Evolutionary conservation across 495 filamentous ascomycete genomes (phyloP).

Genomic region (Chaetomium tenue): DNA sequence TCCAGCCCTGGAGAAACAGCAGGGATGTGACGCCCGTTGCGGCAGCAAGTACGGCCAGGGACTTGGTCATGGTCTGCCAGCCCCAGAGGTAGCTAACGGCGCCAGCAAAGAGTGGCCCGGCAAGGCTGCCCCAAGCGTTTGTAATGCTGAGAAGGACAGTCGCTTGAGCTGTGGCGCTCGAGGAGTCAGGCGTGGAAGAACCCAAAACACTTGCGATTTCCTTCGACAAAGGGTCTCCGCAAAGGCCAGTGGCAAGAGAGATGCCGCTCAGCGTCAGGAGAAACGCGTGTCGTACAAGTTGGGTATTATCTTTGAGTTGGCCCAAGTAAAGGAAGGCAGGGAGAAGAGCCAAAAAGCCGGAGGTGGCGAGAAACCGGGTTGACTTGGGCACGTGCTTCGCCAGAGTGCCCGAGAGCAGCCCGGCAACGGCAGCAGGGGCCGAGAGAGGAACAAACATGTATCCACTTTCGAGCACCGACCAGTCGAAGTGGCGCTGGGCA

Average conservation of each 20-base stretch:
- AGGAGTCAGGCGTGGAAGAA: constrained; percentile 5
- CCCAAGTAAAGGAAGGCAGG: constrained; percentile 29
- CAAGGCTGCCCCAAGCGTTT: constrained; percentile 33
- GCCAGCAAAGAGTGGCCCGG: constrained; percentile 31
- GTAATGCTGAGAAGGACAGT: constrained; percentile 28
- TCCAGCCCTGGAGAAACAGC: constrained; percentile 35
- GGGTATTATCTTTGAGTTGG: constrained; percentile 3
- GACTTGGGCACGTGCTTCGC: constrained; percentile 22
- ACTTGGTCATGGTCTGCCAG: constrained; percentile 27
- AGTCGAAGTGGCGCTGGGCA: constrained; percentile 24
- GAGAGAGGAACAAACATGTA: constrained; percentile 29
- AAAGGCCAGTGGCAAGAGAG: constrained; percentile 30
- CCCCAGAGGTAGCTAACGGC: constrained; percentile 24
- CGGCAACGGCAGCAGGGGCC: constrained; percentile 28
- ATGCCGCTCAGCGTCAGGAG: constrained; percentile 25
- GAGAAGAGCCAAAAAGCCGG: constrained; percentile 29
- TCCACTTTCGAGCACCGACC: constrained; percentile 25
- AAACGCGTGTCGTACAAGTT: constrained; percentile 10
- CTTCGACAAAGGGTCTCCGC: constrained; percentile 29
- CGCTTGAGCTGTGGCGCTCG: constrained; percentile 20
- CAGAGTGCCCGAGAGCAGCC: constrained; percentile 24
- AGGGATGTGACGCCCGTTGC: constrained; percentile 24
- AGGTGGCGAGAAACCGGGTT: constrained; percentile 23
- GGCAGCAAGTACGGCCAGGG: constrained; percentile 21
- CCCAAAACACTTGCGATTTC: constrained; percentile 22